Percentiles rank a stretch among this genome's conserved stretches.
Conservation (phyloP, 768 basidiomycete species). For the Tricholoma matsutake region DNA sequence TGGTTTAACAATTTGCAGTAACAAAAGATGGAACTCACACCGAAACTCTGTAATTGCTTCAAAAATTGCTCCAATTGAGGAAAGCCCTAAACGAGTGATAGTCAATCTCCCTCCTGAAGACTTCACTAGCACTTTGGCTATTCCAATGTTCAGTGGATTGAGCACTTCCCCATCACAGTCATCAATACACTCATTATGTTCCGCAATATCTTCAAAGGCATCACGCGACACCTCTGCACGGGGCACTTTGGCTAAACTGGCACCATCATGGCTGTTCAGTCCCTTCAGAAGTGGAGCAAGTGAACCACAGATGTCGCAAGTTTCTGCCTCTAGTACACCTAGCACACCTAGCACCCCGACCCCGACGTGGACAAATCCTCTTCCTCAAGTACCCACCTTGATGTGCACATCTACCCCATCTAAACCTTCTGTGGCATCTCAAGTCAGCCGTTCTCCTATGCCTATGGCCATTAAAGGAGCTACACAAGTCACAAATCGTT, state of each 20-base stretch:
- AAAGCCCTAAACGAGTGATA: constrained; percentile 54
- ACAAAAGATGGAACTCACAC: constrained; percentile 49
- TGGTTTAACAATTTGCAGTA: constrained; percentile 30
- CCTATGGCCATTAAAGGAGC: constrained; percentile 43
- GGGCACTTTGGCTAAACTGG: constrained; percentile 53
- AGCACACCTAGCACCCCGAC: constrained; percentile 21
- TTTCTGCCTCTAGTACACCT: constrained; percentile 48
- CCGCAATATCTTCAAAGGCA: constrained; percentile 43
- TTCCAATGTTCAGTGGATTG: constrained; percentile 29
- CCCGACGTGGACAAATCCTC: constrained; percentile 5
- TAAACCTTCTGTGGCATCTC: constrained; percentile 30
- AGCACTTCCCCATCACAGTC: constrained; percentile 66
- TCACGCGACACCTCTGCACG: constrained; percentile 26
- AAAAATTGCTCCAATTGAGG: constrained; percentile 65
- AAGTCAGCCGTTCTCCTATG: constrained; percentile 32
- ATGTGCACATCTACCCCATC: constrained; percentile 32
- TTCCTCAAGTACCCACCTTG: constrained; percentile 23
- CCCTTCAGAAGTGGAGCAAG: constrained; percentile 63
- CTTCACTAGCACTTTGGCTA: constrained; percentile 18
- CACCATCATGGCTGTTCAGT: constrained; percentile 79
- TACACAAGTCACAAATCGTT: constrained; percentile 31
- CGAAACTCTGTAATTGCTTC: constrained; percentile 47
- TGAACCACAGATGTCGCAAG: constrained; percentile 59
- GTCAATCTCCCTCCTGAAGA: constrained; percentile 52
- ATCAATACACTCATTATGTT: constrained; percentile 57